Percentiles rank a stretch among this genome's conserved stretches.
phyloP scores from a whole-genome alignment of 164 flowering plant species.

The Tinospora cordifolia region DNA sequence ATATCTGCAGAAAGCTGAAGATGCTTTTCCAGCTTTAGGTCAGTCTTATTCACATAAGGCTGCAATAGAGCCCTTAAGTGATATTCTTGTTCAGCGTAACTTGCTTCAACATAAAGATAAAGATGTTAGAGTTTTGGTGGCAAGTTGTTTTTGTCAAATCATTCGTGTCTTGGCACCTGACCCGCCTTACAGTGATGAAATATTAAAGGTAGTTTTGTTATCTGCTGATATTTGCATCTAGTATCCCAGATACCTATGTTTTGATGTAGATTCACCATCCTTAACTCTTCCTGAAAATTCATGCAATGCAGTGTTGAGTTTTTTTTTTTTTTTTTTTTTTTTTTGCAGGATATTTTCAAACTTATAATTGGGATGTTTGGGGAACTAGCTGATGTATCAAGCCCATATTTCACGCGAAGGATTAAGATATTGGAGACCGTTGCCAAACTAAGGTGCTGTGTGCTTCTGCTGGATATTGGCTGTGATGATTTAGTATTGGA shows the following conservation, averaged over 20 bases:
- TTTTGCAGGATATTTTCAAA: constrained; percentile 63
- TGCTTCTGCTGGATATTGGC: constrained; percentile 74
- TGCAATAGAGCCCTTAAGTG: constrained; percentile 45
- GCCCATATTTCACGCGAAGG: constrained; percentile 72
- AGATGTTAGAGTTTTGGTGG: constrained; percentile 67
- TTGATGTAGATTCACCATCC: not conserved
- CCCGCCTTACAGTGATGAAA: constrained; percentile 60
- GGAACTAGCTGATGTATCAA: constrained; percentile 57
- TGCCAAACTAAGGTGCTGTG: constrained; percentile 59
- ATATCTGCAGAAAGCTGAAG: constrained; percentile 60
- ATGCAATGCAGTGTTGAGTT: no score
- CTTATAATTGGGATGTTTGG: constrained; percentile 51
- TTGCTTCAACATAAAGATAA: constrained; percentile 64
- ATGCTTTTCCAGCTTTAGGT: constrained; percentile 53
- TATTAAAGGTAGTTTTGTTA: constrained; percentile 41
- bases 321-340: constrained; percentile 5
- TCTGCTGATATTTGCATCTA: not conserved
- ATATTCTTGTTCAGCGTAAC: constrained; percentile 39
- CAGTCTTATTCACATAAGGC: constrained; percentile 41
- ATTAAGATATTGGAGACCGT: constrained; percentile 71
- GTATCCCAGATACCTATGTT: not conserved
- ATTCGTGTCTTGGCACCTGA: constrained; percentile 85
- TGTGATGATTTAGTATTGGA: constrained; percentile 61
- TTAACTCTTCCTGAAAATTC: not conserved
- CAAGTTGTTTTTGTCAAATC: constrained; percentile 65